Conservation (phyloP, 2,329 filamentous ascomycete species). For the Penicillium sp. region DNA sequence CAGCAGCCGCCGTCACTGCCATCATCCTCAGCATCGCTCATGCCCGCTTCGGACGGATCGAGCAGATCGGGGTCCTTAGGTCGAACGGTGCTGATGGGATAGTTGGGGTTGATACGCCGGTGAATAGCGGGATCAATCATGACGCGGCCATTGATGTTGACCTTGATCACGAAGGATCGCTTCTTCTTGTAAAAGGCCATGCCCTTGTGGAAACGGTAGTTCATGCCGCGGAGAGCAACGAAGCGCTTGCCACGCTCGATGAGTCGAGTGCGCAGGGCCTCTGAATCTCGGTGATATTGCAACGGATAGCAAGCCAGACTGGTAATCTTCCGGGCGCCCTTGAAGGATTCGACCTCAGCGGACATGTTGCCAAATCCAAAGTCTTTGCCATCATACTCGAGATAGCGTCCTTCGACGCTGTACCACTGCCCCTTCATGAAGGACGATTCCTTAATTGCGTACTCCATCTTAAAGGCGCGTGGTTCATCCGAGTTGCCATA, state of each 20-base stretch:
- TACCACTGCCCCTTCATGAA: conserved; percentile 77
- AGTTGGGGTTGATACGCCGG: conserved; percentile 84
- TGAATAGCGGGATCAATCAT: conserved; percentile 88
- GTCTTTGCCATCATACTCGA: conserved; percentile 86
- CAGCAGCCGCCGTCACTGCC: conserved; percentile 45
- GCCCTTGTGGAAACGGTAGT: conserved; percentile 81
- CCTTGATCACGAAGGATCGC: conserved; percentile 68
- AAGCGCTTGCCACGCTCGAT: conserved; percentile 85
- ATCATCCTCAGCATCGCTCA: conserved; percentile 32
- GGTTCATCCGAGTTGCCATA: conserved; percentile 79
- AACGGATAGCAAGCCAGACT: conserved; percentile 77
- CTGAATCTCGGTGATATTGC: conserved; percentile 75
- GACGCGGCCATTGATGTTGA: conserved; percentile 83
- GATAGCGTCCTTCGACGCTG: conserved; percentile 72
- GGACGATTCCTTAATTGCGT: conserved; percentile 69
- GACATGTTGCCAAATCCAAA: conserved; percentile 77
- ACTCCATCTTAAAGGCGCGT: conserved; percentile 80
- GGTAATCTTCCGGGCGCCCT: conserved; percentile 80
- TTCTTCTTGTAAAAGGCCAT: conserved; percentile 86
- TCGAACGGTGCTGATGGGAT: conserved; percentile 74
- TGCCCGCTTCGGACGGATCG: conserved; percentile 43
- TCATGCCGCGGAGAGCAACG: conserved; percentile 76
- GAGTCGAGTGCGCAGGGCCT: conserved; percentile 66
- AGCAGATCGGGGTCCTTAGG: conserved; percentile 70
- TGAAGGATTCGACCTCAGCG: conserved; percentile 74